A percentile compares a stretch with the other conserved stretches of the same genome.
Conservation (phyloP, 1,284 basidiomycete genomes). For the Coniferiporia weirii region DNA sequence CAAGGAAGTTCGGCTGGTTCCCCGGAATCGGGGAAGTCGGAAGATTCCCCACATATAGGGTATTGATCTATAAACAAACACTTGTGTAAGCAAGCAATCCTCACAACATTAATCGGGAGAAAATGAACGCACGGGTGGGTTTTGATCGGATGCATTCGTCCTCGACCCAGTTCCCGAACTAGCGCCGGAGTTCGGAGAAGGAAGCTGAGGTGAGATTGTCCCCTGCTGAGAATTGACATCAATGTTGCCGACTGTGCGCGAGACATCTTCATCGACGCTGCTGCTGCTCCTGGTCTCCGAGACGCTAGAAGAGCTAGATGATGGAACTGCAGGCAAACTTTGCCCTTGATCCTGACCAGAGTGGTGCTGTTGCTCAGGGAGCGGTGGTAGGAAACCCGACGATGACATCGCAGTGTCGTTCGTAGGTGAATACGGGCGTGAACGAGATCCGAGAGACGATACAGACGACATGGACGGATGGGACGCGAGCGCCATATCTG, state of each 20-base stretch:
- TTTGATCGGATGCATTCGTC: constrained; percentile 76
- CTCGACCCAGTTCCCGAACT: constrained; percentile 29
- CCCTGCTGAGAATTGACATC: constrained; percentile 49
- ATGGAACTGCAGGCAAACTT: constrained; percentile 25
- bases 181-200: constrained; percentile 39
- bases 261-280: constrained; percentile 37
- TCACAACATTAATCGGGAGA: neutral
- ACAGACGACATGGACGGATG: constrained; percentile 31
- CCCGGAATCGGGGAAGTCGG: constrained; percentile 70
- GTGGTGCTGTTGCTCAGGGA: constrained; percentile 14
- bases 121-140: constrained; percentile 64
- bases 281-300: constrained; percentile 35
- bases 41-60: constrained; percentile 90
- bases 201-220: constrained; percentile 39
- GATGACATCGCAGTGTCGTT: constrained; percentile 18
- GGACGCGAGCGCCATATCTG: constrained; percentile 24
- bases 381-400: constrained; percentile 1
- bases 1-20: constrained; percentile 73
- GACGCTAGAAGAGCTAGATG: constrained; percentile 34
- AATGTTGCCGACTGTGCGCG: constrained; percentile 38
- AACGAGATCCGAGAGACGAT: constrained; percentile 25
- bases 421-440: constrained; percentile 30
- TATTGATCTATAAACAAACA: constrained; percentile 64
- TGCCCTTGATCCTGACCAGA: neutral
- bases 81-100: constrained; percentile 4